Conservation (phyloP, 1,139 yeast species). For the Saccharomyces pastorianus region DNA sequence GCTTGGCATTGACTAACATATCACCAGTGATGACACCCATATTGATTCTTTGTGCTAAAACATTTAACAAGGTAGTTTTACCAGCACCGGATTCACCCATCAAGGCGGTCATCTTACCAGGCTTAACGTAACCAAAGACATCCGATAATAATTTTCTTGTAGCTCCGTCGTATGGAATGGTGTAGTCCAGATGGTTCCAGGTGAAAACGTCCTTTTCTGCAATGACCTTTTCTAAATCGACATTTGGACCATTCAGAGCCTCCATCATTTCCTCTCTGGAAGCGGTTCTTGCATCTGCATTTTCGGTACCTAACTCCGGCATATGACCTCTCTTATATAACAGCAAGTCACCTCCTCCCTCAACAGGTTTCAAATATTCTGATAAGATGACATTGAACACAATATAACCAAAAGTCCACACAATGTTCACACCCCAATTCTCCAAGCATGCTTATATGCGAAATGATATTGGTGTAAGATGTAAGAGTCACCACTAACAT, state of each 20-base stretch:
- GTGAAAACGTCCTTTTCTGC: slow-evolving; percentile 40
- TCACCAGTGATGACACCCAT: slow-evolving; percentile 59
- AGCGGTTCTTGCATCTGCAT: slow-evolving; percentile 38
- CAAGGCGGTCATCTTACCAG: slow-evolving; percentile 55
- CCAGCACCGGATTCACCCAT: slow-evolving; percentile 73
- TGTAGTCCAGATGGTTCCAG: slow-evolving; percentile 48
- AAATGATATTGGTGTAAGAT: slow-evolving; percentile 35
- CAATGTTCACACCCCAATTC: slow-evolving; percentile 56
- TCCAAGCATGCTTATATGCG: slow-evolving; percentile 51
- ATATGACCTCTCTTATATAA: slow-evolving; percentile 48
- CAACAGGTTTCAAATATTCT: slow-evolving; percentile 45
- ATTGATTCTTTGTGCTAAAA: slow-evolving; percentile 49
- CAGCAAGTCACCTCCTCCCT: slow-evolving; percentile 52
- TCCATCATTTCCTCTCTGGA: slow-evolving; percentile 38
- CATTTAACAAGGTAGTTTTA: slow-evolving; percentile 54
- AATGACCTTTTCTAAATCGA: slow-evolving; percentile 34
- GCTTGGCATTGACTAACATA: slow-evolving; percentile 52
- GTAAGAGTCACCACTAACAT: slow-evolving; percentile 45
- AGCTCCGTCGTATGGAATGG: slow-evolving; percentile 45
- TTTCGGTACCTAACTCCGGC: slow-evolving; percentile 37
- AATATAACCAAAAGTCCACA: slow-evolving; percentile 46
- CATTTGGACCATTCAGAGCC: slow-evolving; percentile 37
- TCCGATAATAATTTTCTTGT: slow-evolving; percentile 43
- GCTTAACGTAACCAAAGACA: slow-evolving; percentile 58
- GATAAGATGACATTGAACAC: slow-evolving; percentile 40